Evolutionary conservation across 768 basidiomycete genomes (phyloP), one percentile per base, ranked within the genome.

Genomic region (Lactarius vividus): DNA sequence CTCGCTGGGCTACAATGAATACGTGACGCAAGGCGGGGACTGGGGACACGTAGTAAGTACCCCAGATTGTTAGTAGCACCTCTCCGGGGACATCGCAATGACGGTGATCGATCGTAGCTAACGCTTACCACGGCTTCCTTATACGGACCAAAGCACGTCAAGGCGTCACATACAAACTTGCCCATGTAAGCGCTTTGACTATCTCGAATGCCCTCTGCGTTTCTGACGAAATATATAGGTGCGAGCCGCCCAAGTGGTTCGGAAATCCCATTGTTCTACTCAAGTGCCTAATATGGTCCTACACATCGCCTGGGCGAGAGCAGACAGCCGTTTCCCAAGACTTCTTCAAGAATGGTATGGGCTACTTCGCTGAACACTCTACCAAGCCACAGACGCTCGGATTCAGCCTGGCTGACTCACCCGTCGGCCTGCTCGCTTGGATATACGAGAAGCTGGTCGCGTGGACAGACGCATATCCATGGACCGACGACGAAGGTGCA

Each of bases 341-440:
- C 73, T 80, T 77, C 68, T 28, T 65, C 13, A 69, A 62, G 1
- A 70, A 74, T 18, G 78, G 78, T 5, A 52, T 53, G 0, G 83
- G 81, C 9, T 84, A 84, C 69, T 74, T 72, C 57, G 16, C 59
- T 5, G 68, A 76, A 58, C 83, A 83, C 64, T 46, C 70, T 7
- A 75, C 74, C 1, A 62, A 70, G 57, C 75, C 75, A 3, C 74
- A 75, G 56, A 75, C 75, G 11, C 23, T 77, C 20, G 85, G 83
- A 2, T 86, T 86, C 66, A 71, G 76, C 20, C 75, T 87, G 4
- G 74, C 83, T 2, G 85, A 87, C 69, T 85, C 84, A 28, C 86
- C 85, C 11, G 77, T 78, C 15, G 85, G 82, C 0, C 56, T 77
- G 20, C 68, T 77, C 1, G 74, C 74, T 2, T 77, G 75, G 76